Evolutionary conservation across 2,329 filamentous ascomycete genomes (phyloP), one percentile per base, ranked within the genome.

Genomic region (Phoma sp.): DNA sequence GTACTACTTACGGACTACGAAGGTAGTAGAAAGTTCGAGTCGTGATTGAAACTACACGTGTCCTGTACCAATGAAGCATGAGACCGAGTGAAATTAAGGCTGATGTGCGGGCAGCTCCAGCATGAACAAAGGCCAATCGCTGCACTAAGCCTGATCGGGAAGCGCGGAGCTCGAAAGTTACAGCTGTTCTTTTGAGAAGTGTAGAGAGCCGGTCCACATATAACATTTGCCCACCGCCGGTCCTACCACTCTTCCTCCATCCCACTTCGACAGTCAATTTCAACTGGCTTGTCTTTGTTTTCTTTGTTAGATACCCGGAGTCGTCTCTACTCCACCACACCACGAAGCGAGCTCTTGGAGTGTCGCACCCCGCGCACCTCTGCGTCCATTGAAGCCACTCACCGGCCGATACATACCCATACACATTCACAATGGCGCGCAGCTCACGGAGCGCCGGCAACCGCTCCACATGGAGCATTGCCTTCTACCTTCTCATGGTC

Each of bases 401-500:
- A 38, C 52, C 53, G 57, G 54, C 51, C 42, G 45, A 47, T 59
- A 62, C 60, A 47, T 47, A 43, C 51, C 61, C 52, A 18, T 62
- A 63, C 59, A 66, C 60, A 60, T 57, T 61, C 77, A 80, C 68
- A 68, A 86, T 86, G 84, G 79, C 83, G 70, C 78, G 82, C 71
- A 78, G 81, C 74, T 87, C 86, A 74, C 75, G 78, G 73, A 84
- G 82, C 82, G 84, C 81, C 82, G 85, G 79, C 82, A 89, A 85
- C 83, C 86, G 83, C 76, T 93, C 82, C 82, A 88, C 87, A 82
- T 97, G 84, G 92, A 91, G 85, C 80, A 86, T 95, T 75, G 82
- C 96, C 78, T 88, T 93, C 81, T 97, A 96, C 83, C 89, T 97
- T 70, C 86, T 91, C 75, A 86, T 96, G 62, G 86, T 98, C 65